Conservation (phyloP, 1,284 basidiomycete species). For the Ceratobasidium sp. region DNA sequence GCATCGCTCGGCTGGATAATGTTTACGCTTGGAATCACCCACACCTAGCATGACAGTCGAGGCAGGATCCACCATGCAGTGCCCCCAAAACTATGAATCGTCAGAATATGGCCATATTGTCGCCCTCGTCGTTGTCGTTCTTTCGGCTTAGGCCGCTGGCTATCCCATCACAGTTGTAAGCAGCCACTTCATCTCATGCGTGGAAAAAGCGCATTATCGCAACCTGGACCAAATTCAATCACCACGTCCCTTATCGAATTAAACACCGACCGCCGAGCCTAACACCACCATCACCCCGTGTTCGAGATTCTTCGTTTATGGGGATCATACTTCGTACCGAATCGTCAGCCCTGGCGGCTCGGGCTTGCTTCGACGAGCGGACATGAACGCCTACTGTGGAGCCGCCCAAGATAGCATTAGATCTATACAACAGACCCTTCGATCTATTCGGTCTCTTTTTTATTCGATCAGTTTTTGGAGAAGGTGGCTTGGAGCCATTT, state of each 20-base stretch:
- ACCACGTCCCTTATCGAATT: background rate
- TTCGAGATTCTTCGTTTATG: background rate
- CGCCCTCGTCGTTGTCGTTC: background rate
- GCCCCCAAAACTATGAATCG: too few species aligned
- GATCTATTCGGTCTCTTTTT: background rate
- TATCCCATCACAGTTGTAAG: background rate
- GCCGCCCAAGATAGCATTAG: too few species aligned
- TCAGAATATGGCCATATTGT: too few species aligned
- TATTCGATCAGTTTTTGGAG: background rate
- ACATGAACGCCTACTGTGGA: background rate
- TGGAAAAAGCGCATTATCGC: background rate
- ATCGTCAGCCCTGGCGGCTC: background rate
- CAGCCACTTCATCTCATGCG: background rate
- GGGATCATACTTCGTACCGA: background rate
- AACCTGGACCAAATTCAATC: too few species aligned
- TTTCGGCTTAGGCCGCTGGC: background rate
- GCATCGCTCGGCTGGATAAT: background rate
- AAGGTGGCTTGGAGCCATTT: background rate
- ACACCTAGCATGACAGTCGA: background rate
- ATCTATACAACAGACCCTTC: too few species aligned
- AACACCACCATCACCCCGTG: background rate
- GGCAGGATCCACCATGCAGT: background rate
- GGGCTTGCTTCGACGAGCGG: background rate
- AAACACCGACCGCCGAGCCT: background rate
- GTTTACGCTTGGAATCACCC: background rate